These are phyloP conservation scores for Vaccinium macrocarpon DNA, from an alignment of 148 eudicot genomes.

Conservation along the genomic window DNA sequence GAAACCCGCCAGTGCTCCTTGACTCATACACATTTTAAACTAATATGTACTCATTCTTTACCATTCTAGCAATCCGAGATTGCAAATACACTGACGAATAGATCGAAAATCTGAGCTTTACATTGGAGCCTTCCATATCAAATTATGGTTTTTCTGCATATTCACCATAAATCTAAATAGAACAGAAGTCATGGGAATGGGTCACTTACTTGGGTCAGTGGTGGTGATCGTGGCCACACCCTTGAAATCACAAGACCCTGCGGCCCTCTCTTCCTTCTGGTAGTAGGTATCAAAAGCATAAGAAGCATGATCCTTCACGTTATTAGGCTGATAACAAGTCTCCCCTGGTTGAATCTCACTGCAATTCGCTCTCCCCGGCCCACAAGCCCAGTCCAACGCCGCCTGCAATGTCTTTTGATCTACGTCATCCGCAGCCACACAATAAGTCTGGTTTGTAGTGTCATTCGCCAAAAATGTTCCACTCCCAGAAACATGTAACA, in stretches of 20 bases:
- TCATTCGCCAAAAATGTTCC: slow-evolving; percentile 88
- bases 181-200: not conserved
- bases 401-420: slow-evolving; percentile 68
- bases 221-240: slow-evolving; percentile 86
- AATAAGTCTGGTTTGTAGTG: slow-evolving; percentile 79
- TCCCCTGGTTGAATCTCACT: slow-evolving; percentile 87
- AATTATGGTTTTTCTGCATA: not conserved
- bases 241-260: slow-evolving; percentile 90
- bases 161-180: not conserved
- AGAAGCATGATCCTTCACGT: slow-evolving; percentile 76
- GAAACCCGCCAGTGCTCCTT: not conserved
- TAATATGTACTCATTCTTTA: not conserved
- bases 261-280: slow-evolving; percentile 57
- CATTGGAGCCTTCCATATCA: not conserved
- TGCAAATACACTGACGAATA: not conserved
- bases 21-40: not conserved
- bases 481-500: slow-evolving; percentile 73
- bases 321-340: slow-evolving; percentile 74
- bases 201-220: slow-evolving; percentile 76
- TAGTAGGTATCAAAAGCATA: slow-evolving; percentile 93
- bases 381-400: slow-evolving; percentile 98
- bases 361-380: slow-evolving; percentile 92
- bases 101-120: no score
- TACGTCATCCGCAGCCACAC: slow-evolving; percentile 63
- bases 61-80: not conserved